Conservation (phyloP, 2,329 filamentous ascomycete genomes). For the Alternaria novae-zelandiae region DNA sequence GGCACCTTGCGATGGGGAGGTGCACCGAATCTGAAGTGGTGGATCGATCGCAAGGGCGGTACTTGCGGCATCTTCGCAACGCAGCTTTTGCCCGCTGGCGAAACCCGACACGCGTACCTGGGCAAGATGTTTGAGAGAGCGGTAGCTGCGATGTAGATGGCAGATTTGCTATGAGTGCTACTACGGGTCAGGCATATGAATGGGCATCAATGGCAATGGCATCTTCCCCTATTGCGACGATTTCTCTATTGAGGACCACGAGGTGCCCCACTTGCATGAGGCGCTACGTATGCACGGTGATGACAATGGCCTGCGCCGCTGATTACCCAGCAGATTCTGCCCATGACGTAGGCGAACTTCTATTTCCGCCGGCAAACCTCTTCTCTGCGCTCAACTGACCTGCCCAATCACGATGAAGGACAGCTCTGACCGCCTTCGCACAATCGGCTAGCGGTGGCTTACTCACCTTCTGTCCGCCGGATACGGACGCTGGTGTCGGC, state of each 20-base stretch:
- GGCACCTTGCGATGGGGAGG: slow-evolving; percentile 28
- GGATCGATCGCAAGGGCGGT: slow-evolving; percentile 34
- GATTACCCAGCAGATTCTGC: slow-evolving; percentile 8
- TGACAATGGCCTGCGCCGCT: background rate
- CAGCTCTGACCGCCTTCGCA: background rate
- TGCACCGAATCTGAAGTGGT: slow-evolving; percentile 32
- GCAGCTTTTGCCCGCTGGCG: slow-evolving; percentile 32
- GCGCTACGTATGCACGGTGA: slow-evolving; percentile 7
- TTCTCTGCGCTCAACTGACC: background rate
- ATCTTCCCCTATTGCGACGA: background rate
- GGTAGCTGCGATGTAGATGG: slow-evolving; percentile 10
- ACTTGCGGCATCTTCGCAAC: slow-evolving; percentile 34
- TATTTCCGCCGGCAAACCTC: background rate
- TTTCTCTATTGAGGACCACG: background rate
- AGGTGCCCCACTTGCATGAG: background rate
- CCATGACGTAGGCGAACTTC: slow-evolving; percentile 3
- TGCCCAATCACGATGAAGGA: background rate
- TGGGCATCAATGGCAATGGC: background rate
- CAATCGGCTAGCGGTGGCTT: slow-evolving; percentile 7
- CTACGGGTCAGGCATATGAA: background rate
- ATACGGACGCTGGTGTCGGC: background rate
- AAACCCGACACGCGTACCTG: slow-evolving; percentile 23
- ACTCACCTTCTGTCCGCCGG: slow-evolving; percentile 2
- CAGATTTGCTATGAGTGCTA: background rate
- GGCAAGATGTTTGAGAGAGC: slow-evolving; percentile 27